These are phyloP conservation scores for Dittrichia graveolens DNA, from an alignment of 129 eudicot genomes.

Conservation along the genomic window DNA sequence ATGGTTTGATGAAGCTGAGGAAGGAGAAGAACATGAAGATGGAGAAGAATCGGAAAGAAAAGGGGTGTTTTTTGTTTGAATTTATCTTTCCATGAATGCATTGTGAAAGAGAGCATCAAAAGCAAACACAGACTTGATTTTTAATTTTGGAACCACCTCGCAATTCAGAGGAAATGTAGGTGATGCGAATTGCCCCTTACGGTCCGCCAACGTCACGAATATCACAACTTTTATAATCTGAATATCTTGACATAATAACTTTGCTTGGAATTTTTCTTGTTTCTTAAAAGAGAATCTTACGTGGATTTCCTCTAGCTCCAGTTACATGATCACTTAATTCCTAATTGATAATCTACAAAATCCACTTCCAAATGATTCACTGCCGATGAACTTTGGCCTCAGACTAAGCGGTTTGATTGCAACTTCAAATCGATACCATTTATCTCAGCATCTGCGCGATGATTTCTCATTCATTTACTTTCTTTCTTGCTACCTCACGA, in stretches of 20 bases:
- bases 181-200: background rate
- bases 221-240: background rate
- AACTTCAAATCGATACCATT: background rate
- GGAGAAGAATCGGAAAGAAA: too few relatives aligned
- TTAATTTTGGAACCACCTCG: too few relatives aligned
- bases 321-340: background rate
- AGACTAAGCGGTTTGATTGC: conserved; percentile 10
- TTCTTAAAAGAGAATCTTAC: background rate
- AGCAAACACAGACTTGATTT: too few relatives aligned
- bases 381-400: conserved; percentile 12
- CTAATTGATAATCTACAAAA: conserved; percentile 12
- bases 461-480: too few relatives aligned
- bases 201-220: background rate
- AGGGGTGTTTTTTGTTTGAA: too few relatives aligned
- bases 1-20: too few relatives aligned
- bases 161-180: background rate
- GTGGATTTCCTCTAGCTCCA: background rate
- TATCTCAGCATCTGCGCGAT: background rate
- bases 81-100: too few relatives aligned
- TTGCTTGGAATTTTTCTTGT: background rate
- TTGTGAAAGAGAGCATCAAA: too few relatives aligned
- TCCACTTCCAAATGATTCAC: background rate
- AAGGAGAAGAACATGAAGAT: too few relatives aligned
- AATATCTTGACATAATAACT: background rate
- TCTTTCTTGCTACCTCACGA: conserved; percentile 10